Conservation (phyloP, 83 land plant species). For the Picea abies region DNA sequence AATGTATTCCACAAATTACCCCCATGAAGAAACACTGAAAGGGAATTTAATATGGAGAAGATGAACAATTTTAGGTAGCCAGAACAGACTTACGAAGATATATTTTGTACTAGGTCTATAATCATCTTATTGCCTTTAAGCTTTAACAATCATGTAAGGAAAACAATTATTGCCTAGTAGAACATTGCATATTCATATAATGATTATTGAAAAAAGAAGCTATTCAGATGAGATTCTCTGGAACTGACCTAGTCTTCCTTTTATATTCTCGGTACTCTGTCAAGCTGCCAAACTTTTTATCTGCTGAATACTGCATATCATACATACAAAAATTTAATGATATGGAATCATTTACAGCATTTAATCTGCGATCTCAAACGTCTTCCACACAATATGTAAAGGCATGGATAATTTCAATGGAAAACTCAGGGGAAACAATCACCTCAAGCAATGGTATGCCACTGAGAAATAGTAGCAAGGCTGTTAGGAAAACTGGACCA, state of each 20-base stretch:
- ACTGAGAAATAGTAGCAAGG: constrained; percentile 83
- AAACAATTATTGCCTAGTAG: neutral
- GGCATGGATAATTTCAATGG: neutral
- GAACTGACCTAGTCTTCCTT: constrained; percentile 70
- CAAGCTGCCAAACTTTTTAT: constrained; percentile 72
- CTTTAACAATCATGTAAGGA: neutral
- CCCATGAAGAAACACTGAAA: neutral
- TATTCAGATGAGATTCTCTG: neutral
- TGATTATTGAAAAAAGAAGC: neutral
- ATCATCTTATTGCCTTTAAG: neutral
- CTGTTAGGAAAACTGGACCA: constrained; percentile 82
- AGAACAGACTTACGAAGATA: neutral
- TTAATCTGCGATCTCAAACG: neutral
- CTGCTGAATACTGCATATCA: constrained; percentile 47
- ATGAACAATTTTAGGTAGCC: neutral
- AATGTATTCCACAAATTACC: neutral
- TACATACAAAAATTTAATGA: neutral
- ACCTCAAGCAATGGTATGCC: constrained; percentile 99
- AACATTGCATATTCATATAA: neutral
- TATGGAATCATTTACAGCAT: neutral
- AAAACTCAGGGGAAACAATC: neutral
- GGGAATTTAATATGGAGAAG: neutral
- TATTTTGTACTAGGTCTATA: neutral
- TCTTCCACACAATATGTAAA: neutral
- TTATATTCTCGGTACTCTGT: constrained; percentile 77